Evolutionary conservation across 345 rosid genomes (phyloP), one percentile per base, ranked within the genome.

Genomic region (Euclidium syriacum): DNA sequence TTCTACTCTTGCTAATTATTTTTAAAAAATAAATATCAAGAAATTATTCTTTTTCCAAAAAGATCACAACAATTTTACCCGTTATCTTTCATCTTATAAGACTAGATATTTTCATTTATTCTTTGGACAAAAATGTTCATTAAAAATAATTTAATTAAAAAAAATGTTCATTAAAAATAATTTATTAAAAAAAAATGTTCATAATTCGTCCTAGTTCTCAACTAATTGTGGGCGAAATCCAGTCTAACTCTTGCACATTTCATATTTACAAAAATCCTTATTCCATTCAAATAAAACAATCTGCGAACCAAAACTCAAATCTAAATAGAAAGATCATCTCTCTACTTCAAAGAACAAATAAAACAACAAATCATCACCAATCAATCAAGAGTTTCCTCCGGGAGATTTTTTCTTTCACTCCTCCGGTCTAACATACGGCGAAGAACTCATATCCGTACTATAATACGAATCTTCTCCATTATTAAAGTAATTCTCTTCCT

Each of bases 361-460:
- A 26, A 4, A 38, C 62, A 62, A 52, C 56, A 62, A 46, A 46
- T 34, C 7, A 52, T 33, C n/a, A n/a, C n/a, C n/a, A n/a, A n/a
- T n/a, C 10, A 52, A 64, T 33, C 33, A 56, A 67, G 34, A 48
- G 65, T 48, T 54, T 23, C 30, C 38, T 50, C 41, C 41, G 36
- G 22, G 18, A 20, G 10, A 10, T 25, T 2, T 6, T 25, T 2
- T 6, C 6, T 24, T 33, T 59, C 49, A 61, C 50, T 44, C 68
- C 75, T 71, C 70, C 3, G 65, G 71, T 50, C 70, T 32, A 49
- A 2, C 67, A 34, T 71, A 71, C 19, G 92, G 99, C 0, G 95
- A 84, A 25, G 99, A 90, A 75, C 99, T 94, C 74, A 94, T 40
- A 53, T 90, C 99, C 0, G 95, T 94, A 74, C 99, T 94, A 65